A percentile compares a stretch with the other conserved stretches of the same genome.
Evolutionary conservation across 1,284 basidiomycete genomes (phyloP).

Genomic region (Wallemia mellicola): DNA sequence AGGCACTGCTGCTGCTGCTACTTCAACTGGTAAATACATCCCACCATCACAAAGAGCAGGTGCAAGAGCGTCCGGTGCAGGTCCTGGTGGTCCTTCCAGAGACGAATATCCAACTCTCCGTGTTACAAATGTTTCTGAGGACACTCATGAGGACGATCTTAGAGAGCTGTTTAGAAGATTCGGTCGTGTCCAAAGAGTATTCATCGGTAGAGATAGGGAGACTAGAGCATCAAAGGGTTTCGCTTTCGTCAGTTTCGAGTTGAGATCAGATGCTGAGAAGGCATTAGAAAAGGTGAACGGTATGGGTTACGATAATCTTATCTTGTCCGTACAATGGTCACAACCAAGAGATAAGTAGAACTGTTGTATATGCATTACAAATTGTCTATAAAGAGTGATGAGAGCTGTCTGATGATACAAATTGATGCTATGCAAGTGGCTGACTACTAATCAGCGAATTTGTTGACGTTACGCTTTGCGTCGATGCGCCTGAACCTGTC

Average conservation of each 20-base stretch:
- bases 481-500: neutral
- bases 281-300: conserved; percentile 87
- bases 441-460: neutral
- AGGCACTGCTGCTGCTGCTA: conserved; percentile 25
- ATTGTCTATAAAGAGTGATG: neutral
- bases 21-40: conserved; percentile 47
- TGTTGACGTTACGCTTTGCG: neutral
- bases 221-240: conserved; percentile 88
- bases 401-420: neutral
- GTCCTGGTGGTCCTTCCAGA: conserved; percentile 22
- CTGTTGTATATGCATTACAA: neutral
- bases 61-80: conserved; percentile 33
- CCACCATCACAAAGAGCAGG: conserved; percentile 32
- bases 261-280: conserved; percentile 40
- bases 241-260: conserved; percentile 71
- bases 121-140: conserved; percentile 87
- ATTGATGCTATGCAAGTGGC: neutral
- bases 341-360: conserved; percentile 9
- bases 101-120: conserved; percentile 91
- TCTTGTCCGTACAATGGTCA: conserved; percentile 63
- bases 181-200: conserved; percentile 60
- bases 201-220: conserved; percentile 80
- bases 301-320: conserved; percentile 43
- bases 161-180: conserved; percentile 52
- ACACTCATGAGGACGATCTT: conserved; percentile 79